Base-by-base conservation (phyloP, 768 basidiomycete genomes). In the Cubamyces sp. region DNA sequence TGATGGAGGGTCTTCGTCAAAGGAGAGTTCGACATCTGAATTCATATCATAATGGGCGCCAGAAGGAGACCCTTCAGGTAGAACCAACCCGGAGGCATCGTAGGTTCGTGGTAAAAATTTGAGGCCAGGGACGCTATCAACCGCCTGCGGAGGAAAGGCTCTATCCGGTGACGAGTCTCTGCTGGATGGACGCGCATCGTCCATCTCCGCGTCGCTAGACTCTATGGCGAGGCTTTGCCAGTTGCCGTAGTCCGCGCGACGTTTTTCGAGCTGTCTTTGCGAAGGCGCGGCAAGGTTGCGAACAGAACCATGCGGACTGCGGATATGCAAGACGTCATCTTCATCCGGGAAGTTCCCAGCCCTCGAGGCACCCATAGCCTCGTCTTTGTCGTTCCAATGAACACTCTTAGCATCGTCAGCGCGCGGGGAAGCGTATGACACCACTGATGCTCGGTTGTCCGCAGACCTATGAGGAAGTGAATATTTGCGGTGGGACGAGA, bases 191-290 rank as follows among this genome's bases (percentile, higher is more conserved):
- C 14, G 34, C 16, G 5, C 53, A 28, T 40, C 57, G 15, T 50
- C 53, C 49, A 56, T 55, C 12, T 60, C 63, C 34, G 39, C 55
- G 23, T 64, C 58, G 28, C 63, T 64, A n/a, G 63, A 64, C 21
- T 60, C 58, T 7, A 26, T 49, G 18, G 28, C 48, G 16, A 64
- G 49, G 25, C 43, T 50, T 45, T 60, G 43, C 63, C 63, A 64
- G 30, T 55, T 50, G 23, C 63, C 63, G 42, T 64, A 64, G 37
- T 63, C 62, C 7, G 62, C 56, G 14, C 43, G 37, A 25, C 56
- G 45, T 15, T 52, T 49, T 19, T 52, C 51, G 3, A 26, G 11
- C 16, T 30, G 28, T 19, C 43, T 40, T 12, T 19, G 18, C 7
- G 43, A 39, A 21, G 57, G 26, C 6, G 39, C 15, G 12, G 15